These are phyloP conservation scores for Ophiognomonia clavigignenti-juglandacearum DNA, from an alignment of 2,329 filamentous ascomycete species.

Conservation along the genomic window DNA sequence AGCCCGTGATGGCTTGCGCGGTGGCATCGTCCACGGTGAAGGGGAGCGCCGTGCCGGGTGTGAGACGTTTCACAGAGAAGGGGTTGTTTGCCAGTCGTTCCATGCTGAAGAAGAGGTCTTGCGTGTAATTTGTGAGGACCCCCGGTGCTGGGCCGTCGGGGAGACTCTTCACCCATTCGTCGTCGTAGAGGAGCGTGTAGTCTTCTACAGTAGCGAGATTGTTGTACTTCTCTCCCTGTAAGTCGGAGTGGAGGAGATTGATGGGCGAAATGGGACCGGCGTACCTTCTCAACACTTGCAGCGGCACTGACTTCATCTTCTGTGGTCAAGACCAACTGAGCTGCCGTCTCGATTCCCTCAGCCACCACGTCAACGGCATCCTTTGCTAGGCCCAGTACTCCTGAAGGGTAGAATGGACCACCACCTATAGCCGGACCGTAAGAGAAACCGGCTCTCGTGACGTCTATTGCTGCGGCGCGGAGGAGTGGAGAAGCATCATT, in stretches of 20 bases:
- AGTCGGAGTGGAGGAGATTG: not conserved
- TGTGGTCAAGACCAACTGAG: not conserved
- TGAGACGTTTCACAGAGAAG: conserved; percentile 29
- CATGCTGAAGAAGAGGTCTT: conserved; percentile 42
- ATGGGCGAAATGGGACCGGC: too few species aligned
- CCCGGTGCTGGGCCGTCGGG: conserved; percentile 30
- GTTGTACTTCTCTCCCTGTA: conserved; percentile 19
- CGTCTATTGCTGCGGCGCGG: conserved; percentile 1
- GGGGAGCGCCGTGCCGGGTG: conserved; percentile 24
- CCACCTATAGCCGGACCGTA: conserved; percentile 2
- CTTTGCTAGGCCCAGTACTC: conserved; percentile 10
- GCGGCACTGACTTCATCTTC: not conserved
- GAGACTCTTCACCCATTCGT: conserved; percentile 31
- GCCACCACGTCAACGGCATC: conserved; percentile 1
- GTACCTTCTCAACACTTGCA: not conserved
- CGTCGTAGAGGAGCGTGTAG: conserved; percentile 35
- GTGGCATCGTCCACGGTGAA: conserved; percentile 29
- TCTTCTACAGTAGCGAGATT: conserved; percentile 29
- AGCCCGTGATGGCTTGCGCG: conserved; percentile 25
- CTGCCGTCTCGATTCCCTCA: not conserved
- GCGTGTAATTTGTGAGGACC: conserved; percentile 38
- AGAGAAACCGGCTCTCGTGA: not conserved
- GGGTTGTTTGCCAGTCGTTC: conserved; percentile 37
- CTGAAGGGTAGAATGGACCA: conserved; percentile 8
- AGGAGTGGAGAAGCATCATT: not conserved